Percentiles rank a stretch among this genome's conserved stretches.
Evolutionary conservation across 1,139 yeast genomes (phyloP).

Genomic region (Pichia sp.): DNA sequence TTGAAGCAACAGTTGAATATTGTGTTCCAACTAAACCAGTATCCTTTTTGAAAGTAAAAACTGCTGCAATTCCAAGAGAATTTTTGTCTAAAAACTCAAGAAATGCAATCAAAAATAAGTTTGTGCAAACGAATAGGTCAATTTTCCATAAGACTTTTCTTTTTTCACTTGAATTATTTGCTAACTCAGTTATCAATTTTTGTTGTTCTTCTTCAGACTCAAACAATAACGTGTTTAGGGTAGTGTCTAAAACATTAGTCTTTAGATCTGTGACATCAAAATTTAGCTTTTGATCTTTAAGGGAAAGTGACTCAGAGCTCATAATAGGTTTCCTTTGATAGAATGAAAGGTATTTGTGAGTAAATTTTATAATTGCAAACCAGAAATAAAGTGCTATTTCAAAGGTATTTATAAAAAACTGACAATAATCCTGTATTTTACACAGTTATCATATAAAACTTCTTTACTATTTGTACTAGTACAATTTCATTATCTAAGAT

Average conservation of each 20-base stretch:
- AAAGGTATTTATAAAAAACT: too few relatives aligned
- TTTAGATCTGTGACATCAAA: neutral
- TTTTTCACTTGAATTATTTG: constrained; percentile 6
- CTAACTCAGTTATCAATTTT: neutral
- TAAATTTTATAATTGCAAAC: neutral
- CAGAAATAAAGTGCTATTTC: too few relatives aligned
- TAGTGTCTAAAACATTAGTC: neutral
- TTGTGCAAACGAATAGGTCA: constrained; percentile 5
- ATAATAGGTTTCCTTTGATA: neutral
- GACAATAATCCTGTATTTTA: too few relatives aligned
- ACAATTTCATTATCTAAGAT: too few relatives aligned
- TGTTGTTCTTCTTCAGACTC: neutral
- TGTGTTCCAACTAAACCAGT: constrained; percentile 15
- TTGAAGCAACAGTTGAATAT: constrained; percentile 43
- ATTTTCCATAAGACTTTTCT: constrained; percentile 8
- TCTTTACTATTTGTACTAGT: too few relatives aligned
- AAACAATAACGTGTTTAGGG: neutral
- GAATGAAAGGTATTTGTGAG: neutral
- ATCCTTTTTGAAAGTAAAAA: constrained; percentile 18
- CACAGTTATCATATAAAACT: too few relatives aligned
- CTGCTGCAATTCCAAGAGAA: constrained; percentile 21
- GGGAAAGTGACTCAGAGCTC: neutral
- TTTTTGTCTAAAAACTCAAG: constrained; percentile 19
- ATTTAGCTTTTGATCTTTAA: neutral
- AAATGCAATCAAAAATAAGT: constrained; percentile 2